phyloP scores from a whole-genome alignment of 1,284 basidiomycete species.

The Pyrrhoderma lamaoense region DNA sequence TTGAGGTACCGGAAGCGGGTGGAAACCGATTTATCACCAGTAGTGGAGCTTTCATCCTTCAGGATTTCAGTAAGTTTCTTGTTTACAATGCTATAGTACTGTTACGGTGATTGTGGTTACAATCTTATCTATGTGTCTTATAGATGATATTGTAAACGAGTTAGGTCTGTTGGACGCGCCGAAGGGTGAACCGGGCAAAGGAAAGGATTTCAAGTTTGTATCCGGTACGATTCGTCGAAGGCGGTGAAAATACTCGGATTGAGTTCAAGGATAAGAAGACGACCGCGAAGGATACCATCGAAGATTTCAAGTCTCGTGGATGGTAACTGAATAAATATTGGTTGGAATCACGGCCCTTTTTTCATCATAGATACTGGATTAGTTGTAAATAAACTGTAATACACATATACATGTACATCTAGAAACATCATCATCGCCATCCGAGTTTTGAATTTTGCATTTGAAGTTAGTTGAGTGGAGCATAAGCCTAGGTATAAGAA shows the following conservation, averaged over 20 bases:
- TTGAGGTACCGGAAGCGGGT: conserved; percentile 33
- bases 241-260: conserved; percentile 11
- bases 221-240: conserved; percentile 2
- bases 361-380: no score
- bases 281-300: conserved; percentile 14
- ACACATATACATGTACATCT: no score
- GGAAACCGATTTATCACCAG: conserved; percentile 35
- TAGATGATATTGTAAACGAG: conserved; percentile 14
- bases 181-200: conserved; percentile 12
- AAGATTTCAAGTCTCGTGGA: conserved; percentile 14
- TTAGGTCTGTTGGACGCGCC: conserved; percentile 6
- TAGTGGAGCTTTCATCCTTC: conserved; percentile 7
- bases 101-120: no score
- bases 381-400: no score
- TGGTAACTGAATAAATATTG: conserved; percentile 14
- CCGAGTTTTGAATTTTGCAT: no score
- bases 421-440: no score
- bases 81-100: background rate
- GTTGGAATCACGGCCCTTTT: no score
- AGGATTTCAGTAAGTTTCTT: conserved; percentile 18
- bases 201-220: conserved; percentile 9
- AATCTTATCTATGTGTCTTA: background rate
- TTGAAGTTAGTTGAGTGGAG: no score
- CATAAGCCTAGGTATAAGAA: no score
- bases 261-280: conserved; percentile 11